Percentiles rank a stretch among this genome's conserved stretches.
These are phyloP conservation scores for Dactylorhiza incarnata DNA, from an alignment of 106 monocot genomes.

Conservation along the genomic window DNA sequence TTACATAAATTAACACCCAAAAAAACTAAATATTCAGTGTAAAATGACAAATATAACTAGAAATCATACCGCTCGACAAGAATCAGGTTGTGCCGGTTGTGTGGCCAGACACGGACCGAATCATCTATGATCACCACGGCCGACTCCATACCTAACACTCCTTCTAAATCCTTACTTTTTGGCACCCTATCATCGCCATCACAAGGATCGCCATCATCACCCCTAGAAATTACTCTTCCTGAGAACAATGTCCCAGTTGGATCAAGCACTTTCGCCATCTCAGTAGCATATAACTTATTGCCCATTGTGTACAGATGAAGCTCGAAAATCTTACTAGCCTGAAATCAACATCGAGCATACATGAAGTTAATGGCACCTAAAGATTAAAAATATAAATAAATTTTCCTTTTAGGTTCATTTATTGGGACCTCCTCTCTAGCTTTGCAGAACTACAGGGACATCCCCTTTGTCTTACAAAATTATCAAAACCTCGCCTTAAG, in stretches of 20 bases:
- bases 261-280: slow-evolving; percentile 94
- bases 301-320: slow-evolving; percentile 98
- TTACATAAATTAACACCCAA: background rate
- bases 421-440: too few species aligned
- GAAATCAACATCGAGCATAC: slow-evolving; percentile 2
- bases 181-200: slow-evolving; percentile 77
- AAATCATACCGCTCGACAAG: slow-evolving; percentile 80
- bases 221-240: slow-evolving; percentile 79
- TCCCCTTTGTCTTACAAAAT: too few species aligned
- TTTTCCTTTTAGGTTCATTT: too few species aligned
- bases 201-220: slow-evolving; percentile 60
- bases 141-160: slow-evolving; percentile 94
- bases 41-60: background rate
- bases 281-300: slow-evolving; percentile 90
- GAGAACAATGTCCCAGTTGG: slow-evolving; percentile 54
- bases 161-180: slow-evolving; percentile 93
- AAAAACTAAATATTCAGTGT: background rate
- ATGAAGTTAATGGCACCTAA: background rate
- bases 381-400: too few species aligned
- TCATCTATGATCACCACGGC: slow-evolving; percentile 98
- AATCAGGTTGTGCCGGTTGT: slow-evolving; percentile 88
- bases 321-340: slow-evolving; percentile 91
- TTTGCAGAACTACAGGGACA: too few species aligned
- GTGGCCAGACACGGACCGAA: slow-evolving; percentile 87
- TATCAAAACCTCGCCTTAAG: too few species aligned